Conservation (phyloP, 169 alveolate species). For the Condylostoma magnum region DNA sequence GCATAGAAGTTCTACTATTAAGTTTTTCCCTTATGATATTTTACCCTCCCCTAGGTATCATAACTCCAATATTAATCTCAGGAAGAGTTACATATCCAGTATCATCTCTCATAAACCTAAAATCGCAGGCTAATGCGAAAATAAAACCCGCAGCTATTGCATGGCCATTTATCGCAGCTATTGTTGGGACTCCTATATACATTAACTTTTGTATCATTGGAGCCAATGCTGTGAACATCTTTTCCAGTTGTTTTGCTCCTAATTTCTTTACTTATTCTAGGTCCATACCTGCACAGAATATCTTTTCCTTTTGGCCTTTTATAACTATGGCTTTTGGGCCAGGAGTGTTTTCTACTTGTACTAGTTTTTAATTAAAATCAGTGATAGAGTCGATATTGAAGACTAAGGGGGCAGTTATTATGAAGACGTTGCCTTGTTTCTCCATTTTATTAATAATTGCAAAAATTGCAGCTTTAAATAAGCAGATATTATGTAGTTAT, state of each 20-base stretch:
- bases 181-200: slow-evolving; percentile 50
- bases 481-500: too few relatives aligned
- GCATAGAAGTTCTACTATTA: slow-evolving; percentile 32
- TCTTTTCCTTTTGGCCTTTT: slow-evolving; percentile 44
- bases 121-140: slow-evolving; percentile 69
- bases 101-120: slow-evolving; percentile 45
- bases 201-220: slow-evolving; percentile 47
- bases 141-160: slow-evolving; percentile 73
- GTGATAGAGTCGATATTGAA: not conserved
- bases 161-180: slow-evolving; percentile 65
- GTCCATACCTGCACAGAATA: slow-evolving; percentile 64
- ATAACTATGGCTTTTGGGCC: slow-evolving; percentile 62
- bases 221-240: slow-evolving; percentile 29
- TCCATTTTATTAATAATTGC: too few relatives aligned
- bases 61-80: slow-evolving; percentile 49
- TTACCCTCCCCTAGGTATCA: slow-evolving; percentile 55
- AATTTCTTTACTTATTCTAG: slow-evolving; percentile 33
- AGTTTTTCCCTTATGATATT: slow-evolving; percentile 35
- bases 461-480: too few relatives aligned
- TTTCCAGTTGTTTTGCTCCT: not conserved
- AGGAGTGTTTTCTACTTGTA: slow-evolving; percentile 47
- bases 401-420: not conserved
- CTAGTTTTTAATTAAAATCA: slow-evolving; percentile 39
- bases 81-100: slow-evolving; percentile 28
- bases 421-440: not conserved